A percentile compares a stretch with the other conserved stretches of the same genome.
phyloP scores from a whole-genome alignment of 2,329 filamentous ascomycete genomes.

The Paecilomyces fulvus region DNA sequence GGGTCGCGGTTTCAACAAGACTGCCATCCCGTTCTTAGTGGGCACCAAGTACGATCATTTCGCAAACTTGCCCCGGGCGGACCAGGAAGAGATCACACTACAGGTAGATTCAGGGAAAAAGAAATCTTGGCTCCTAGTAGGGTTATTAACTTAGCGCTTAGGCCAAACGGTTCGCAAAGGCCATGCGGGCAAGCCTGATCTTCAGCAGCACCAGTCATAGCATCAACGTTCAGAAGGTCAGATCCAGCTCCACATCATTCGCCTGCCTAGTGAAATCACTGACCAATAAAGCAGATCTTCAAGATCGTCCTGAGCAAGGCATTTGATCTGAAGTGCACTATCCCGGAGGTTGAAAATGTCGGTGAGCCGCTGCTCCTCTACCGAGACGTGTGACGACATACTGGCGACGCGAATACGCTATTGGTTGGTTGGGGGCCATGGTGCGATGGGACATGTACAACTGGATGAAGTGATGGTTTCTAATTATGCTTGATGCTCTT shows the following conservation, averaged over 20 bases:
- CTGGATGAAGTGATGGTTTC: slow-evolving; percentile 29
- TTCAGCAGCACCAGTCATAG: slow-evolving; percentile 99
- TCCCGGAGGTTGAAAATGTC: slow-evolving; percentile 96
- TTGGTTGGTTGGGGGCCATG: slow-evolving; percentile 6
- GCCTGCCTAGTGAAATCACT: background rate
- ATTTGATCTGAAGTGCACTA: slow-evolving; percentile 97
- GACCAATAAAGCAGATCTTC: slow-evolving; percentile 66
- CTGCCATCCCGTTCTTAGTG: slow-evolving; percentile 94
- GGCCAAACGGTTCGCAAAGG: slow-evolving; percentile 93
- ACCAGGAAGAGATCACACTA: slow-evolving; percentile 97
- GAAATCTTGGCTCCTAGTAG: background rate
- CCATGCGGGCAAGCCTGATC: slow-evolving; percentile 95
- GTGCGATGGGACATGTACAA: slow-evolving; percentile 23
- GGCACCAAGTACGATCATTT: slow-evolving; percentile 99
- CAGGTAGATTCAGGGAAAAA: slow-evolving; percentile 50
- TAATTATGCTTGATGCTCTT: slow-evolving; percentile 11
- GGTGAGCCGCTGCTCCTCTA: slow-evolving; percentile 93
- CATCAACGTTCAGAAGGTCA: slow-evolving; percentile 98
- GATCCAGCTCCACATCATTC: slow-evolving; percentile 5
- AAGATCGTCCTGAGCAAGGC: slow-evolving; percentile 98
- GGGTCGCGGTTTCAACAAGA: slow-evolving; percentile 98
- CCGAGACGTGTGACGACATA: slow-evolving; percentile 44
- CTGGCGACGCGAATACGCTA: slow-evolving; percentile 13
- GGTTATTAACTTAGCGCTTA: slow-evolving; percentile 31
- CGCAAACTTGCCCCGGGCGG: slow-evolving; percentile 94